Conservation (phyloP, 1,139 yeast species). For the Taiozyma sp. region DNA sequence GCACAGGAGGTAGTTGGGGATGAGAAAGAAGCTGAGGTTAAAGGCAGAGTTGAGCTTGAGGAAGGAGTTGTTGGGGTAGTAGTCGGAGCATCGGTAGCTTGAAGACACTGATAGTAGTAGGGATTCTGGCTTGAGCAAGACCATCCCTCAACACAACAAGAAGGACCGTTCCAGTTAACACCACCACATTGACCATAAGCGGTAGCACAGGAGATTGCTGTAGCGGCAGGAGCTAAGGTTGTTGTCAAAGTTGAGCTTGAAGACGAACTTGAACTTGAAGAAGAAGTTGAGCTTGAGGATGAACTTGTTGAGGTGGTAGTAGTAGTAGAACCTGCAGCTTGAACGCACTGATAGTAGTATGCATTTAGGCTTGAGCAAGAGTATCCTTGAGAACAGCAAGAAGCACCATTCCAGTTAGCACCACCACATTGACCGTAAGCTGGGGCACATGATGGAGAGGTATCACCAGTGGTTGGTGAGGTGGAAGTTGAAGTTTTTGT, state of each 20-base stretch:
- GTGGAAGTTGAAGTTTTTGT: too few relatives aligned
- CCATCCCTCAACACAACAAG: constrained; percentile 25
- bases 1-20: background rate
- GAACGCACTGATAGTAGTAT: background rate
- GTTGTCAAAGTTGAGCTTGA: background rate
- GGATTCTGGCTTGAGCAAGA: constrained; percentile 19
- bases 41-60: background rate
- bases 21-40: background rate
- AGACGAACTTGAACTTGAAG: background rate
- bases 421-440: constrained; percentile 1
- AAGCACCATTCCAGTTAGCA: background rate
- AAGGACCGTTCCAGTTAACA: constrained; percentile 20
- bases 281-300: background rate
- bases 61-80: background rate
- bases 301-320: background rate
- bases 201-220: background rate
- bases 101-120: constrained; percentile 9
- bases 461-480: background rate
- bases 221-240: background rate
- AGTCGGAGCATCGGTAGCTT: background rate
- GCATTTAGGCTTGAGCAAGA: background rate
- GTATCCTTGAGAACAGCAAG: background rate
- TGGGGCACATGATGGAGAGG: background rate
- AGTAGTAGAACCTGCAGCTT: background rate
- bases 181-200: constrained; percentile 26